Evolutionary conservation across 2,329 filamentous ascomycete genomes (phyloP), one percentile per base, ranked within the genome.

Genomic region (Sordariomycetes sp.): DNA sequence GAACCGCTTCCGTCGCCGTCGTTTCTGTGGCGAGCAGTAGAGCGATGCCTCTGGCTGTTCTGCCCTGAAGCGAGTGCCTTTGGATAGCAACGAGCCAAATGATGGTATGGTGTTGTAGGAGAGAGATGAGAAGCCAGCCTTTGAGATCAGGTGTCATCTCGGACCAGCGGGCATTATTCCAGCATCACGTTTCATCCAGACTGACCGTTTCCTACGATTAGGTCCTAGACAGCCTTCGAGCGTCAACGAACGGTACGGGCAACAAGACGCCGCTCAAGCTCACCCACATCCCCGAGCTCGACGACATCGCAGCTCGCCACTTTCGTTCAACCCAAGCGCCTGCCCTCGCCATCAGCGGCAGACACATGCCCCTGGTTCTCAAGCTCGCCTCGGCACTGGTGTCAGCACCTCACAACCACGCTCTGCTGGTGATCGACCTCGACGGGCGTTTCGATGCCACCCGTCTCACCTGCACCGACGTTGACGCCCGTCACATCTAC

Each of bases 321-420:
- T 66, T 70, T 33, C 61, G 61, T 20, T 58, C 61, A 8, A 71
- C 68, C 1, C 64, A 66, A 34, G 57, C 61, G 0, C 51, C 63
- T 1, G 58, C 63, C 2, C 48, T 79, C 11, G 59, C 66, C 11
- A 50, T 79, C 34, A 62, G 61, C 12, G 73, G 75, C 2, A 66
- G 70, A 9, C 55, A 66, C 38, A 56, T 74, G 10, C 66, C 72
- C 1, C 57, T 81, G 8, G 46, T 79, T 23, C 76, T 79, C 55
- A 58, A 64, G 34, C 52, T 81, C 4, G 50, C 75, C 17, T 68
- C 68, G 4, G 59, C 58, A 3, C 58, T 78, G 24, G 54, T 77
- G n/a, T 53, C 61, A 0, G 41, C 61, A 5, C 68, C 70, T 8
- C 54, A 66, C 33, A 42, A 46, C 21, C 68, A 71, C 45, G 55